These are phyloP conservation scores for Rhytidiadelphus loreus DNA, from an alignment of 225 moss, liverwort and hornwort genomes.

Conservation along the genomic window DNA sequence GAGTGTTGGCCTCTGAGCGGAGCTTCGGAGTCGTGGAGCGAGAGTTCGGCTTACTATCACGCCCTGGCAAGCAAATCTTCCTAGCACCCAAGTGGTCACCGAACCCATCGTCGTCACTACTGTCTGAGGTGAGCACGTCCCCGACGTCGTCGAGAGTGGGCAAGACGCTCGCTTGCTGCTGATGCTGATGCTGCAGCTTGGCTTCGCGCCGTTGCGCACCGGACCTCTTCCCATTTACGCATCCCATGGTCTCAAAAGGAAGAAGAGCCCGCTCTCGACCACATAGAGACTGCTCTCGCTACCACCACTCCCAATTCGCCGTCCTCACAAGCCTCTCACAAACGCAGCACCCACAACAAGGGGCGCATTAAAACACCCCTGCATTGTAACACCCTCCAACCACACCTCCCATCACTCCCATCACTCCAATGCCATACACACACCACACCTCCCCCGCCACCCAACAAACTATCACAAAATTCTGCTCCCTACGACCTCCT, in stretches of 20 bases:
- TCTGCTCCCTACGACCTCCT: too few relatives aligned
- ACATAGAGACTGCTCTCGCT: neutral
- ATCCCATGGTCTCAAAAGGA: constrained; percentile 27
- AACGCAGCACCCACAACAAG: neutral
- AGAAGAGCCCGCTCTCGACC: neutral
- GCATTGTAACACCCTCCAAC: neutral
- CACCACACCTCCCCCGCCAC: neutral
- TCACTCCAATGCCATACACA: neutral
- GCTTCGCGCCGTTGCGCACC: constrained; percentile 21
- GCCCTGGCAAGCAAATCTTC: constrained; percentile 1
- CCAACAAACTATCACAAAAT: neutral
- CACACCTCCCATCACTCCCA: neutral
- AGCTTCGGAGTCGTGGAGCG: constrained; percentile 29
- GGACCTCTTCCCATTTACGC: constrained; percentile 42
- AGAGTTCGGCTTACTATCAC: constrained; percentile 27
- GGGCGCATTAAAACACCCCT: neutral
- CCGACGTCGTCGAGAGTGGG: constrained; percentile 11
- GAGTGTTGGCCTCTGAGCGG: constrained; percentile 19
- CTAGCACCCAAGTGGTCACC: neutral
- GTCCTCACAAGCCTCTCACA: neutral
- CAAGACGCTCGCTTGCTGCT: neutral
- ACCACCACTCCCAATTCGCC: neutral
- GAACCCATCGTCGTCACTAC: constrained; percentile 24
- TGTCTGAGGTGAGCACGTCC: constrained; percentile 33
- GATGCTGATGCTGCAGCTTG: constrained; percentile 1